Conservation (phyloP, 495 filamentous ascomycete species). For the Ramalina intermedia region DNA sequence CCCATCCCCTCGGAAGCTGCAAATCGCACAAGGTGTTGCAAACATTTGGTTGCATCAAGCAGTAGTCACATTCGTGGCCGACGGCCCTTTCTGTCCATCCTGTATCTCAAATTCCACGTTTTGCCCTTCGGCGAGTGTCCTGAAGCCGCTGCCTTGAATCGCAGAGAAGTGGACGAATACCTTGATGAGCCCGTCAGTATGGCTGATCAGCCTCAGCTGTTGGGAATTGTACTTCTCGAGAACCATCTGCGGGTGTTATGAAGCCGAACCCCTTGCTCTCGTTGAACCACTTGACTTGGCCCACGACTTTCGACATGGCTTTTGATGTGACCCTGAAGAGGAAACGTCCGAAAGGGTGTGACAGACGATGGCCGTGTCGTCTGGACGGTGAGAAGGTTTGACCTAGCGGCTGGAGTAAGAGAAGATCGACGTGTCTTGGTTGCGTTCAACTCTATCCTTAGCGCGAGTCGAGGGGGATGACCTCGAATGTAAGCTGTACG, state of each 20-base stretch:
- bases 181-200: neutral
- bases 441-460: too few species aligned
- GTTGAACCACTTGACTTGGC: constrained; percentile 5
- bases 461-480: too few species aligned
- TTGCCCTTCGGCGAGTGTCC: constrained; percentile 1
- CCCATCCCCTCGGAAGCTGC: neutral
- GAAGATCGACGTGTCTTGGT: too few species aligned
- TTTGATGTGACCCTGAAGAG: too few species aligned
- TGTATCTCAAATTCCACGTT: neutral
- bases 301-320: neutral
- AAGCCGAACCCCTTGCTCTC: constrained; percentile 2
- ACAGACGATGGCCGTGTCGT: too few species aligned
- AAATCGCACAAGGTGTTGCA: neutral
- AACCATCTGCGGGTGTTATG: constrained; percentile 1
- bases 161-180: constrained; percentile 1
- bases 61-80: neutral
- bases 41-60: neutral
- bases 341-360: too few species aligned
- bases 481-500: too few species aligned
- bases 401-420: too few species aligned
- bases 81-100: neutral
- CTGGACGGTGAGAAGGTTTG: too few species aligned
- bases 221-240: neutral
- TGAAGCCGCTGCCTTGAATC: neutral
- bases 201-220: neutral